Conservation (phyloP, 345 rosid genomes). For the Aurinia saxatilis region DNA sequence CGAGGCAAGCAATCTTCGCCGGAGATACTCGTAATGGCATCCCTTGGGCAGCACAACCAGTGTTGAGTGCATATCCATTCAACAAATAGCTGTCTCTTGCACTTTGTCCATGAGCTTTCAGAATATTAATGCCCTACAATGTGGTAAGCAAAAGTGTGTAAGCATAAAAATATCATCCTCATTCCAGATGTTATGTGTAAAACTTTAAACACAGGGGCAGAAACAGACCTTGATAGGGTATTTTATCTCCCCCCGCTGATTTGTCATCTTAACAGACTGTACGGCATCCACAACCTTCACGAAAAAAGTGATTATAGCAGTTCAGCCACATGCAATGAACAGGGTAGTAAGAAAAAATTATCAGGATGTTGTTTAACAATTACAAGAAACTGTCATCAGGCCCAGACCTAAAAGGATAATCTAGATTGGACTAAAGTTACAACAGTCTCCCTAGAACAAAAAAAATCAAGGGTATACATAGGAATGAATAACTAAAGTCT, state of each 20-base stretch:
- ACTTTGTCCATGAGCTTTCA: constrained; percentile 96
- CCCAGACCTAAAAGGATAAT: background rate
- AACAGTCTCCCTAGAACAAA: background rate
- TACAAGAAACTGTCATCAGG: background rate
- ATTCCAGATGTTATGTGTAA: background rate
- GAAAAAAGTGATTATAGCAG: background rate
- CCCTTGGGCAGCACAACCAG: constrained; percentile 98
- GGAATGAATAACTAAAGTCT: background rate
- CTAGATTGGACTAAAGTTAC: background rate
- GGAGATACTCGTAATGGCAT: constrained; percentile 89
- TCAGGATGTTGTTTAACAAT: background rate
- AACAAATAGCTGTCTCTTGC: constrained; percentile 84
- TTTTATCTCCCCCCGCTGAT: constrained; percentile 74
- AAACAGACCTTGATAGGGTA: constrained; percentile 86
- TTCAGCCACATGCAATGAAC: constrained; percentile 1
- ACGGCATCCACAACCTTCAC: constrained; percentile 85
- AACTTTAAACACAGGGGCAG: background rate
- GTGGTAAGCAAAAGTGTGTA: background rate
- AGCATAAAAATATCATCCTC: background rate
- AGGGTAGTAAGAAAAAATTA: background rate
- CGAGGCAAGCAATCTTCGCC: constrained; percentile 91
- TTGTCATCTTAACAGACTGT: constrained; percentile 79
- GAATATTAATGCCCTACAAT: constrained; percentile 69
- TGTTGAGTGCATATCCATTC: constrained; percentile 88
- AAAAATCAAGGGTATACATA: background rate